A percentile compares a stretch with the other conserved stretches of the same genome.
These are phyloP conservation scores for Kickxella alabastrina DNA, from an alignment of 192 early-diverging fungal genomes.

Conservation along the genomic window DNA sequence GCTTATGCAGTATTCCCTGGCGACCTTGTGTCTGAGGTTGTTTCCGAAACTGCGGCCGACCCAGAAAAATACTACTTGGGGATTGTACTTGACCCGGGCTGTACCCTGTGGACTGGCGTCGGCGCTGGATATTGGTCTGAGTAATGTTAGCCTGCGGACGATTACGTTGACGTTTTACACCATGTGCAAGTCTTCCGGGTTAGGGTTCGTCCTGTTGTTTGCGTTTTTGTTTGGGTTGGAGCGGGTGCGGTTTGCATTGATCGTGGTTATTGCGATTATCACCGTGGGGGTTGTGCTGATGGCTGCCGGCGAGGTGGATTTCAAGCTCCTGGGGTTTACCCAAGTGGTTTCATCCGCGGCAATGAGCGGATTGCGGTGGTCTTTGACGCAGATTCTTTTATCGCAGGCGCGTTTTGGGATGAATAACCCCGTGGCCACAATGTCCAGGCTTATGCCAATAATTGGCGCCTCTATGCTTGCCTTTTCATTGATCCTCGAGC, in stretches of 20 bases:
- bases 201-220: constrained; percentile 81
- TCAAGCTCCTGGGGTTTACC: constrained; percentile 70
- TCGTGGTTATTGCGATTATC: constrained; percentile 74
- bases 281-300: constrained; percentile 80
- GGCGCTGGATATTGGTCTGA: constrained; percentile 86
- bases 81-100: constrained; percentile 66
- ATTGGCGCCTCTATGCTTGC: constrained; percentile 64
- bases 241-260: constrained; percentile 62
- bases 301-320: constrained; percentile 81
- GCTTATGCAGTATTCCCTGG: constrained; percentile 74
- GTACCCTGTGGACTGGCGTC: constrained; percentile 86
- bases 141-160: constrained; percentile 79
- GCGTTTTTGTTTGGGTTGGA: constrained; percentile 88
- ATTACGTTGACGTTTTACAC: constrained; percentile 93
- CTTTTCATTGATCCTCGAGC: constrained; percentile 65
- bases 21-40: constrained; percentile 53
- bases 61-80: constrained; percentile 47
- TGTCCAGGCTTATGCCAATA: constrained; percentile 76
- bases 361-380: constrained; percentile 86
- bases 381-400: constrained; percentile 81
- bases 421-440: constrained; percentile 85
- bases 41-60: constrained; percentile 63
- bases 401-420: constrained; percentile 70
- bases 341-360: constrained; percentile 76
- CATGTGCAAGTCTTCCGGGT: constrained; percentile 77